Percentiles rank a stretch among this genome's conserved stretches.
phyloP scores from a whole-genome alignment of 345 rosid species.

The Microcos paniculata region DNA sequence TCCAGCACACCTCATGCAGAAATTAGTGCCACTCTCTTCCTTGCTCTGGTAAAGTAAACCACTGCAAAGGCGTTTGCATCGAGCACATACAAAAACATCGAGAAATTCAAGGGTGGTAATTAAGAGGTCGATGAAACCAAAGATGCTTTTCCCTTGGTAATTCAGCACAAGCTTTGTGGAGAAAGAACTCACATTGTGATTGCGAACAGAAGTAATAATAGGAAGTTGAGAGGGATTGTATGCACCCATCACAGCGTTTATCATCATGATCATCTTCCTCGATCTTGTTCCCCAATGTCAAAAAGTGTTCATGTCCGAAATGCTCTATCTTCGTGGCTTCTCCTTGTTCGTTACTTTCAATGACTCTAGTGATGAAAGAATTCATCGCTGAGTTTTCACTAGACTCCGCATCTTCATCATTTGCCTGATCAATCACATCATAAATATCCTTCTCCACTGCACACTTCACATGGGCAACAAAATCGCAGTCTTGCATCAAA shows the following conservation, averaged over 20 bases:
- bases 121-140: neutral
- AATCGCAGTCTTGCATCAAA: neutral
- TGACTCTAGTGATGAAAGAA: neutral
- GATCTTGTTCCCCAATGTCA: neutral
- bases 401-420: neutral
- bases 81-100: neutral
- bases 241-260: neutral
- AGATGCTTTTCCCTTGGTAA: neutral
- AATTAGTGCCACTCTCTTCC: neutral
- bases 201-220: constrained; percentile 4
- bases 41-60: neutral
- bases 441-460: constrained; percentile 20
- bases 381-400: accelerated
- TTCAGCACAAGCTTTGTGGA: neutral
- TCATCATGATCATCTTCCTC: neutral
- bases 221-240: constrained; percentile 10
- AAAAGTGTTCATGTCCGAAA: neutral
- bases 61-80: neutral
- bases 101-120: neutral
- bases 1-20: neutral
- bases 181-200: constrained; percentile 9
- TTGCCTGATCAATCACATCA: neutral
- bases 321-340: constrained; percentile 2
- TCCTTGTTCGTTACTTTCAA: neutral
- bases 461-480: constrained; percentile 23